Conservation (phyloP, 352 stramenopile genomes). For the Pilasporangium apinafurcum region DNA sequence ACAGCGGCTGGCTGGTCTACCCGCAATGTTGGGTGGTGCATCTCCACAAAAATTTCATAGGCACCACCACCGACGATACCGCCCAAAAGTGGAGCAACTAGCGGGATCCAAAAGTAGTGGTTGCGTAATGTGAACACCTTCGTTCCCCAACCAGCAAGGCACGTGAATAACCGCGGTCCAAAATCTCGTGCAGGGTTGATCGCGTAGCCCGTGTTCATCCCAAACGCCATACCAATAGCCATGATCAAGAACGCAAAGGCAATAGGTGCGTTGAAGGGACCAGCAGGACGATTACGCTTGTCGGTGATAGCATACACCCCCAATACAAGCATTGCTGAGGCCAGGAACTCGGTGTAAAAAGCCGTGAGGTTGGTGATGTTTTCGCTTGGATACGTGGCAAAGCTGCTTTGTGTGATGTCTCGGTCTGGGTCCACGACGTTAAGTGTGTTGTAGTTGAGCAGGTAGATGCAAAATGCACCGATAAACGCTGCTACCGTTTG, state of each 20-base stretch:
- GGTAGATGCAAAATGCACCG: conserved; percentile 36
- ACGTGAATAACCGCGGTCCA: conserved; percentile 40
- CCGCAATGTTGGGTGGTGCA: conserved; percentile 54
- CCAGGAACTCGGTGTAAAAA: conserved; percentile 61
- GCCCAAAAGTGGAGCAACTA: conserved; percentile 36
- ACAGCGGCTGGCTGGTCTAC: no score
- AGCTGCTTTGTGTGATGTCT: conserved; percentile 26
- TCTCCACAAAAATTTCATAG: conserved; percentile 46
- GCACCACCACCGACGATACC: conserved; percentile 27
- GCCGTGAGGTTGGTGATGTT: conserved; percentile 31
- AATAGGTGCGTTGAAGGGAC: conserved; percentile 27
- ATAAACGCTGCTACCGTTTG: conserved; percentile 49
- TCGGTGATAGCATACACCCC: conserved; percentile 59
- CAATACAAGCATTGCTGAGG: conserved; percentile 46
- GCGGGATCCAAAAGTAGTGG: conserved; percentile 61
- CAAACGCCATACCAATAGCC: conserved; percentile 65
- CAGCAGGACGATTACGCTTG: conserved; percentile 44
- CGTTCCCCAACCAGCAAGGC: conserved; percentile 36
- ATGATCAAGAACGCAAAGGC: conserved; percentile 49
- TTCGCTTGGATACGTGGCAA: conserved; percentile 45
- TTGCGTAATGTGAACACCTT: conserved; percentile 40
- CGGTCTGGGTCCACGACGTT: conserved; percentile 38
- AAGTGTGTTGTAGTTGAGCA: conserved; percentile 49
- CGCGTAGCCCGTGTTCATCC: conserved; percentile 59
- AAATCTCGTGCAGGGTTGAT: conserved; percentile 41